Evolutionary conservation across 2,329 filamentous ascomycete genomes (phyloP), one percentile per base, ranked within the genome.

Genomic region (Pseudodiploospora longispora): DNA sequence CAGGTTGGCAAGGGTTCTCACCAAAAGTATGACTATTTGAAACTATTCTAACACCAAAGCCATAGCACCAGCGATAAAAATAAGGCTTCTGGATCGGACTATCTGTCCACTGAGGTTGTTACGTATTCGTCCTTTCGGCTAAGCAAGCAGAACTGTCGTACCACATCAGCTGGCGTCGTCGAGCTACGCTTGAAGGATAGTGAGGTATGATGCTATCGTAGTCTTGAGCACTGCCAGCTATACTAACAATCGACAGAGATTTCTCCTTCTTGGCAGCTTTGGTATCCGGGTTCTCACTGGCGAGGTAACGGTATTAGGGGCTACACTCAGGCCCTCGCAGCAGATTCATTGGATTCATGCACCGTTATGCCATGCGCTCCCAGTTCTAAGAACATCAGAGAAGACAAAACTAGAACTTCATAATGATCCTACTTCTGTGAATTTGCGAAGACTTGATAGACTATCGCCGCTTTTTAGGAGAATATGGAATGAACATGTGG

Each of bases 361-460:
- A 10, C 78, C 85, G 1, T 74, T 76, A 36, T 86, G 82, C 33
- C 79, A 87, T 56, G 80, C 85, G 1, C 62, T 91, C 2, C 84
- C 83, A 1, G 76, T 83, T 1, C 70, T 91, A 31, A 66, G 77
- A 38, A 79, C 73, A 36, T 55, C 64, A 0, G 69, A 76, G 38
- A 60, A 71, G 7, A 69, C 70, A 0, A 61, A 57, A 1, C 58
- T 86, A 1, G 75, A 84, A 47, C 61, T 88, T 27, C 65, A 73
- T 31, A 59, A 81, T 4, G 72, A 77, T 41, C 70, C 74, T 1
- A 68, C 65, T 6, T 64, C 72, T 2, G 60, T 59, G 10, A 66
- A 66, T 1, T 50, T 88, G 8, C 67, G 70, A 10, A 65, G 69
- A 1, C 59, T 91, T 10, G 75, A 74, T 2, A 68, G 58, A 6